Evolutionary conservation across 495 filamentous ascomycete species (phyloP).

Genomic region (Margaritispora aquatica): DNA sequence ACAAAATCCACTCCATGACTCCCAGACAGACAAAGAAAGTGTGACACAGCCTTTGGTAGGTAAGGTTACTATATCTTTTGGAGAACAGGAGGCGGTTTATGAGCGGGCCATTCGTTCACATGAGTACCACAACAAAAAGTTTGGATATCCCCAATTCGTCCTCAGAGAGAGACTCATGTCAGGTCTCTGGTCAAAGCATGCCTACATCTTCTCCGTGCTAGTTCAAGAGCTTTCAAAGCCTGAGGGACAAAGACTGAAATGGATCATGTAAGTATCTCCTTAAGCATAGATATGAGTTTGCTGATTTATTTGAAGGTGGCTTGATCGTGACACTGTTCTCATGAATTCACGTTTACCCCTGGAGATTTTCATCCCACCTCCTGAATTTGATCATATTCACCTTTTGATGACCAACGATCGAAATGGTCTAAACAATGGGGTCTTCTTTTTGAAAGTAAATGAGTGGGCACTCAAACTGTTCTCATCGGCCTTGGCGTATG

Average conservation of each 20-base stretch:
- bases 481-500: conserved; percentile 37
- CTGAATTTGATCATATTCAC: conserved; percentile 36
- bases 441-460: conserved; percentile 44
- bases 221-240: neutral
- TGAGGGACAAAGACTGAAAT: neutral
- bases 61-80: neutral
- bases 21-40: too few relatives aligned
- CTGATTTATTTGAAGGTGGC: conserved; percentile 32
- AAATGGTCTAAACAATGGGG: conserved; percentile 51
- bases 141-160: neutral
- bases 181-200: neutral
- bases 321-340: conserved; percentile 45
- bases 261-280: neutral
- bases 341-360: conserved; percentile 47
- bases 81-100: neutral
- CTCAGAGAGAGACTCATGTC: neutral
- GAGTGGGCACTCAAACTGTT: conserved; percentile 44
- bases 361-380: conserved; percentile 44
- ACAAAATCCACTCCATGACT: too few relatives aligned
- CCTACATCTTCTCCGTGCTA: neutral
- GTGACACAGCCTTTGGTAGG: neutral
- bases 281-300: neutral
- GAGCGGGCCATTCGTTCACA: neutral
- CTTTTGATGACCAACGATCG: conserved; percentile 43
- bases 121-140: neutral